Evolutionary conservation across 179 eudicot genomes (phyloP).

Genomic region (Kewa caespitosa): DNA sequence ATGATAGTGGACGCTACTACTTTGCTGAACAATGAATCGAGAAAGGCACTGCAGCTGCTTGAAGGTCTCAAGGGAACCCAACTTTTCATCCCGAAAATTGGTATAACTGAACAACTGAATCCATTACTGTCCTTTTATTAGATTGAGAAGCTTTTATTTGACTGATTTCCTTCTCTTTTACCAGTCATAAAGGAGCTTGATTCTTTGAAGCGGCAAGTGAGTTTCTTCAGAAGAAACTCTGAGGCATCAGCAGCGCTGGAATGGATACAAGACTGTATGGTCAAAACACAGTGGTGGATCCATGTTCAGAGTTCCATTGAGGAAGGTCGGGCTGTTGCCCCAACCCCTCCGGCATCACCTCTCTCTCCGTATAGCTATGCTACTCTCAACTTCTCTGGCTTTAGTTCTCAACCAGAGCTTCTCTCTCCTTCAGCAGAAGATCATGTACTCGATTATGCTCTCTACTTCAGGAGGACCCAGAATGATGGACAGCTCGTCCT

Average conservation of each 20-base stretch:
- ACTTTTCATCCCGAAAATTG: conserved; percentile 70
- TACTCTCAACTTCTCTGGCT: conserved; percentile 34
- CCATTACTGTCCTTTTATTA: neutral
- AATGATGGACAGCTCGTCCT: conserved; percentile 72
- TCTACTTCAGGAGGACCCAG: conserved; percentile 39
- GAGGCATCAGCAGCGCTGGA: conserved; percentile 57
- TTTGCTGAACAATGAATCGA: conserved; percentile 63
- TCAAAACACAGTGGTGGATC: conserved; percentile 66
- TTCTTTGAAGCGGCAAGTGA: conserved; percentile 52
- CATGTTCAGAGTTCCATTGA: conserved; percentile 65
- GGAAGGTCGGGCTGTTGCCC: conserved; percentile 48
- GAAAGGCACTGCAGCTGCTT: conserved; percentile 71
- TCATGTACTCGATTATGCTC: conserved; percentile 76
- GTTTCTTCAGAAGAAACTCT: conserved; percentile 56
- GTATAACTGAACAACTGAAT: conserved; percentile 32
- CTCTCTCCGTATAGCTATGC: conserved; percentile 37
- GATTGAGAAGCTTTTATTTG: conserved; percentile 1
- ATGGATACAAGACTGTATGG: conserved; percentile 83
- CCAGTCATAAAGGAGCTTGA: conserved; percentile 76
- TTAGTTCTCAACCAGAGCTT: conserved; percentile 35
- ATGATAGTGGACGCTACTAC: conserved; percentile 67
- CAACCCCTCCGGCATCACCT: conserved; percentile 64
- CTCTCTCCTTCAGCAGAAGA: conserved; percentile 62
- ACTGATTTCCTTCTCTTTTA: conserved; percentile 17
- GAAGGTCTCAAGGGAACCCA: conserved; percentile 77